Evolutionary conservation across 2,329 filamentous ascomycete genomes (phyloP), one percentile per base, ranked within the genome.

Genomic region (Harringtonia aguacate): DNA sequence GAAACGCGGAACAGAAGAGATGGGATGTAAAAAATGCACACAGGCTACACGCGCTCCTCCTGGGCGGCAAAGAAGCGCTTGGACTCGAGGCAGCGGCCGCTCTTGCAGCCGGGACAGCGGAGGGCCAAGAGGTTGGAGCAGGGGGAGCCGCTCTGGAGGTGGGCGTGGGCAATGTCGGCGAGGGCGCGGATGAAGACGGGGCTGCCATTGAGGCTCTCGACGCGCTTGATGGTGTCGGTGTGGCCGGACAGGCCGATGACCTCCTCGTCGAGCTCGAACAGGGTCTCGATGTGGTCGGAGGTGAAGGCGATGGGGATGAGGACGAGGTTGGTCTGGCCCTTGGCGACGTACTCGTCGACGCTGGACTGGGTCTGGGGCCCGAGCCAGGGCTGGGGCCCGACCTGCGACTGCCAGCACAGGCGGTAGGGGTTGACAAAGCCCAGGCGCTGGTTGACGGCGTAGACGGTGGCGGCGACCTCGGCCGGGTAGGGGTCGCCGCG

Each of bases 241-340:
- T 85, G 77, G 14, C 84, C 80, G 1, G 77, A 86, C 62, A 94
- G 89, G 46, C 86, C 84, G 57, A 98, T 97, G 33, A 98, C 87
- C 64, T 98, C 92, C 55, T 86, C 73, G 61, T 98, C 92, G 42
- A 98, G 69, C 63, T 98, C 92, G 60, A 83, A 97, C 1, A 98
- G 70, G 0, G 92, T 98, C 67, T 98, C 92, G 53, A 98, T 98
- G 60, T 98, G 92, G 57, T 98, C 92, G n/a, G 86, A 94, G 0
- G 92, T 98, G 61, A 98, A 98, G 7, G 92, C 92, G 52, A 98
- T 94, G 0, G 92, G 92, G 45, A 98, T 87, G 8, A 98, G 72
- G 2, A 95, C 72, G 44, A 98, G 72, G 58, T 98, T 88, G 44
- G 82, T 94, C 58, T 95, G 86, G 1, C 90, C 92, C 63, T 92